Evolutionary conservation across 352 stramenopile species (phyloP).

Genomic region (Elongisporangium anandrum): DNA sequence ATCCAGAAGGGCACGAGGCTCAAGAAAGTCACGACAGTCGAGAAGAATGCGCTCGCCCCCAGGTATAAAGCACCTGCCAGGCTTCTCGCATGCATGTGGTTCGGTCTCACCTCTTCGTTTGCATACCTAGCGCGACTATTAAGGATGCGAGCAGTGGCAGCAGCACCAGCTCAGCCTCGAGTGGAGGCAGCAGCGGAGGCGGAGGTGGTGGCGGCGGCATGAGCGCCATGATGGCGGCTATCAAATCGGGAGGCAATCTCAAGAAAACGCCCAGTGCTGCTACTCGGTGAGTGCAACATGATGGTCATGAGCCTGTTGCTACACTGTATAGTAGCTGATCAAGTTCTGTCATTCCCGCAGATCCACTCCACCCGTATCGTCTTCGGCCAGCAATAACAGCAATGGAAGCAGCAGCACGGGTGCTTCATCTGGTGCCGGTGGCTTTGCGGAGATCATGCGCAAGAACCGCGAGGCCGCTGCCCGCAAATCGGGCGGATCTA

Average conservation of each 20-base stretch:
- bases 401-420: slow-evolving; percentile 2
- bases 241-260: slow-evolving; percentile 62
- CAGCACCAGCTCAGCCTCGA: slow-evolving; percentile 4
- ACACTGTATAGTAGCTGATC: too few species aligned
- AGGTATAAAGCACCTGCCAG: slow-evolving; percentile 2
- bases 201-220: slow-evolving; percentile 40
- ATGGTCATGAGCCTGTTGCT: too few species aligned
- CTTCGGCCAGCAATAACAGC: slow-evolving; percentile 15
- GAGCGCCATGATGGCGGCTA: slow-evolving; percentile 67
- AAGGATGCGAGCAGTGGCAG: slow-evolving; percentile 2
- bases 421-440: slow-evolving; percentile 26
- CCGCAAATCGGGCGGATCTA: slow-evolving; percentile 25
- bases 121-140: background rate
- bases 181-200: slow-evolving; percentile 11
- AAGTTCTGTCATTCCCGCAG: background rate
- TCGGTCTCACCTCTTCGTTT: too few species aligned
- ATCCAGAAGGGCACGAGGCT: slow-evolving; percentile 68
- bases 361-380: background rate
- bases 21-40: slow-evolving; percentile 76
- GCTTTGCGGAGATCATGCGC: slow-evolving; percentile 88
- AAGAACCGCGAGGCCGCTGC: slow-evolving; percentile 84
- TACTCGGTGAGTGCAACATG: slow-evolving; percentile 18
- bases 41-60: slow-evolving; percentile 55
- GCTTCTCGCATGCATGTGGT: too few species aligned
- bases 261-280: slow-evolving; percentile 38